Evolutionary conservation across 2,329 filamentous ascomycete genomes (phyloP), one percentile per base, ranked within the genome.

Genomic region (Geoglossum cookeanum): DNA sequence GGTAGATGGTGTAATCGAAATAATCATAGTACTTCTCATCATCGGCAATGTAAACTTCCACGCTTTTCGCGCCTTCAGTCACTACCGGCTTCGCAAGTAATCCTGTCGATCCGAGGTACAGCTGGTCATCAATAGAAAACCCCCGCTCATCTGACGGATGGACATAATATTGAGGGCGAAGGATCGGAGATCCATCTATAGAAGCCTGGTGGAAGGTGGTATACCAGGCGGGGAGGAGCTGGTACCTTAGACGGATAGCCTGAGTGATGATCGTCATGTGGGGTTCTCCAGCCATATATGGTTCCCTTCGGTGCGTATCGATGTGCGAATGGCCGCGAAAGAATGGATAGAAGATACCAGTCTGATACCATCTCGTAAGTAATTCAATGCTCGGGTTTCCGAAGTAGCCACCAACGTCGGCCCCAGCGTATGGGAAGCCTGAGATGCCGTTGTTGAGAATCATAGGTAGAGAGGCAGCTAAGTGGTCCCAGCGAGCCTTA

Each of bases 271-370:
- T 94, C 56, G 78, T 77, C 3, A 82, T 87, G 71, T 95, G 89
- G 0, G 90, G 89, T 60, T 92, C 85, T 9, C 86, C 85, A 8
- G 83, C 76, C 58, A 97, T 75, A 67, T 97, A 98, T 2, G 92
- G 92, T 72, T 98, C 92, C 56, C 92, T 84, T 30, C 92, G 85
- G 51, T 92, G 87, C 44, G 92, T 86, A 66, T 98, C 92, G 60
- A 97, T 97, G 69, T 98, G 92, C 5, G 92, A 92, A 68, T 98
- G 92, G 1, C 82, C 92, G 60, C 92, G 87, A 85, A 97, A 94
- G 75, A 97, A 98, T 6, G 92, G 92, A 69, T 97, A 97, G 75
- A 94, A 98, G 58, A 87, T 87, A 60, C 92, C 92, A 37, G 90
- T 82, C 70, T 98, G 92, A 71, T 95, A 98, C 92, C 92, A 98